Conservation (phyloP, 805 yeast genomes). For the Barnettozyma siamensis region DNA sequence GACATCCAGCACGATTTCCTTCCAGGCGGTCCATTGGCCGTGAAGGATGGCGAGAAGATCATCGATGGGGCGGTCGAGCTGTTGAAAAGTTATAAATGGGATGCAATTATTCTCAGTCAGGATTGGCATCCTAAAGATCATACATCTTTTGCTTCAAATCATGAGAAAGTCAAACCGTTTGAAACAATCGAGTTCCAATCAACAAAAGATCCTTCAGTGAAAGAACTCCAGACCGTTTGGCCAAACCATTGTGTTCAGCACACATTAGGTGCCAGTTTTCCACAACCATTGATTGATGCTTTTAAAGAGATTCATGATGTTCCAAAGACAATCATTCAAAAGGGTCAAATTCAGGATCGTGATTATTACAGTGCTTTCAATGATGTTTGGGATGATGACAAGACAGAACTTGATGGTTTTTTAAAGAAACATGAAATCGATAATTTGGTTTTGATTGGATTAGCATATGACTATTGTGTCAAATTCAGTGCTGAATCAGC, state of each 20-base stretch:
- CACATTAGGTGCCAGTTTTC: constrained; percentile 60
- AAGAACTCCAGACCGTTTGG: constrained; percentile 57
- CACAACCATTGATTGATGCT: constrained; percentile 38
- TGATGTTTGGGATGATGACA: constrained; percentile 69
- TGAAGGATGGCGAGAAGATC: constrained; percentile 53
- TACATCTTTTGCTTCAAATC: constrained; percentile 74
- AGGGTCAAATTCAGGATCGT: constrained; percentile 66
- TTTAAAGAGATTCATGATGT: constrained; percentile 28
- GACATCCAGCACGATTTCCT: constrained; percentile 87
- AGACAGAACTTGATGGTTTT: constrained; percentile 55
- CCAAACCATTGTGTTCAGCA: constrained; percentile 87
- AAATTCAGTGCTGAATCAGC: constrained; percentile 70
- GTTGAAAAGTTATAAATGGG: constrained; percentile 48
- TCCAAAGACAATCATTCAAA: constrained; percentile 45
- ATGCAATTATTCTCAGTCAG: constrained; percentile 61
- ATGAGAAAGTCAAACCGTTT: constrained; percentile 45
- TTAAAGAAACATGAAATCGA: constrained; percentile 44
- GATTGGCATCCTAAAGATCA: constrained; percentile 89
- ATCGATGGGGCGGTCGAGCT: constrained; percentile 48
- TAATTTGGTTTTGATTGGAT: constrained; percentile 68
- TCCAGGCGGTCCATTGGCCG: constrained; percentile 80
- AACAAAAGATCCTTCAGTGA: constrained; percentile 36
- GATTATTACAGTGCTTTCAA: constrained; percentile 87
- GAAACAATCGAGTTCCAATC: constrained; percentile 41
- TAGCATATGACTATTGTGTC: constrained; percentile 88